These are phyloP conservation scores for Lipomyces spencermartinsiae DNA, from an alignment of 805 yeast species.

Conservation along the genomic window DNA sequence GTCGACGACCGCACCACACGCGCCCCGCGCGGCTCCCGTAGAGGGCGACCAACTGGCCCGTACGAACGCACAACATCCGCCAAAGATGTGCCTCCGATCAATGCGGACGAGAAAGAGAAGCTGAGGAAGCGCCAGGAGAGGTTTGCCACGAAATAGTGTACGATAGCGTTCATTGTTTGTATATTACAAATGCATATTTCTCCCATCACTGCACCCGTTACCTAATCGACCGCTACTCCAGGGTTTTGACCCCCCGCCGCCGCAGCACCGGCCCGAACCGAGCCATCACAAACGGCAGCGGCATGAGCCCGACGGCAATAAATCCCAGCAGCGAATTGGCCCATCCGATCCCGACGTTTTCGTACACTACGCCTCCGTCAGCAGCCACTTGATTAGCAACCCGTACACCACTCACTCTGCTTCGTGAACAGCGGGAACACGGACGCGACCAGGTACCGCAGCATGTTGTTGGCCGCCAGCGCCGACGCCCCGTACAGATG, in stretches of 20 bases:
- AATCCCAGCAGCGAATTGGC: constrained; percentile 73
- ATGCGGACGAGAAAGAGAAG: constrained; percentile 21
- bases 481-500: constrained; percentile 81
- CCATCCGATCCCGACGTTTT: constrained; percentile 74
- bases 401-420: constrained; percentile 58
- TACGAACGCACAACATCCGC: not conserved
- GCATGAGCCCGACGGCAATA: constrained; percentile 59
- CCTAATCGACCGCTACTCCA: not conserved
- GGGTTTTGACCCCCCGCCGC: not conserved
- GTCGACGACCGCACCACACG: constrained; percentile 2
- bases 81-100: not conserved
- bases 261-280: constrained; percentile 28
- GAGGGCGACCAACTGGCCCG: constrained; percentile 1
- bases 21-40: not conserved
- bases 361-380: constrained; percentile 56
- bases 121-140: constrained; percentile 28
- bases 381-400: not conserved
- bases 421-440: constrained; percentile 84
- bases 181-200: not conserved
- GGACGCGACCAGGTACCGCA: constrained; percentile 75
- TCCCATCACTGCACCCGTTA: not conserved
- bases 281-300: constrained; percentile 57
- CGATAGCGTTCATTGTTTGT: not conserved
- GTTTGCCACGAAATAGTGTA: constrained; percentile 16
- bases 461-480: constrained; percentile 81